Evolutionary conservation across 805 yeast genomes (phyloP).

Genomic region (Jamesozyma piceae): DNA sequence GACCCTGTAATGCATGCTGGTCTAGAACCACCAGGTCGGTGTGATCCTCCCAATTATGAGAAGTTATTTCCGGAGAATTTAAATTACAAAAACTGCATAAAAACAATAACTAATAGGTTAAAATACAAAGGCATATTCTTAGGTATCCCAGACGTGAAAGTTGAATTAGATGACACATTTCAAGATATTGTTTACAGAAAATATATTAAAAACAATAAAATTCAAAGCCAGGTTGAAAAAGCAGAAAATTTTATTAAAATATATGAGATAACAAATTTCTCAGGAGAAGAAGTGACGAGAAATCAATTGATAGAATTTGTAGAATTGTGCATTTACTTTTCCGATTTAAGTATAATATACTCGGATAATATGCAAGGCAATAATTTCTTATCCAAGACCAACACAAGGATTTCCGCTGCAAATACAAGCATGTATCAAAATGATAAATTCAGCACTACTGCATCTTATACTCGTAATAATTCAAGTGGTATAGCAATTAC

Average conservation of each 20-base stretch:
- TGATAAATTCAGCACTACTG: background rate
- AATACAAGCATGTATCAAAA: background rate
- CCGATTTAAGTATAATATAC: conserved; percentile 19
- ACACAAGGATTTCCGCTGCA: background rate
- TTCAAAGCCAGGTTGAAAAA: conserved; percentile 8
- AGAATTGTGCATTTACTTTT: conserved; percentile 32
- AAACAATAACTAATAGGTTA: conserved; percentile 51
- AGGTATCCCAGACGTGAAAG: conserved; percentile 27
- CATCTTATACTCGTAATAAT: background rate
- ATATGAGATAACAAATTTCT: conserved; percentile 62
- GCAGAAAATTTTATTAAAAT: conserved; percentile 35
- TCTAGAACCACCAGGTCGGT: conserved; percentile 36
- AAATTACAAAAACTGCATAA: conserved; percentile 45
- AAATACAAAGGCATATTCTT: conserved; percentile 39
- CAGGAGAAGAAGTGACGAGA: conserved; percentile 51
- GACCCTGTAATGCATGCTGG: conserved; percentile 43
- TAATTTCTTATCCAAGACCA: conserved; percentile 3
- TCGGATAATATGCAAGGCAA: background rate
- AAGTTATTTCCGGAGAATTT: conserved; percentile 33
- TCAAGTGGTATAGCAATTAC: background rate
- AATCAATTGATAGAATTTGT: conserved; percentile 54
- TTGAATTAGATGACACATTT: conserved; percentile 18
- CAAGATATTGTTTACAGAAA: conserved; percentile 17
- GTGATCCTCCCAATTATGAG: conserved; percentile 26
- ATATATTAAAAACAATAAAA: conserved; percentile 12